Evolutionary conservation across 768 basidiomycete species (phyloP), one percentile per base, ranked within the genome.

Genomic region (Pulveroboletus ravenelii): DNA sequence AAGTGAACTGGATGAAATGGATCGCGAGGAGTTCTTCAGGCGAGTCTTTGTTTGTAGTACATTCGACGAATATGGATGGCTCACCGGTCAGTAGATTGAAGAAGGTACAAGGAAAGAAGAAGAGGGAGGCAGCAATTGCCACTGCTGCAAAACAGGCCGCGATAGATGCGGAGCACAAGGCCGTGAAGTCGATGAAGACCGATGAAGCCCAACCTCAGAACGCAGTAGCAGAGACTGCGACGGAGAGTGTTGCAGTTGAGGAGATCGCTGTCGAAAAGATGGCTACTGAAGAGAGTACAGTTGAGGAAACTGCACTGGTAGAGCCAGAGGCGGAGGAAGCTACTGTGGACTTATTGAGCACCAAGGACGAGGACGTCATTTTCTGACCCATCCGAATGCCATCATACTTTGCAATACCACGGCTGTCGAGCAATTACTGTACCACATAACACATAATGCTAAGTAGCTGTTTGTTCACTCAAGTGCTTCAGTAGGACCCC

Each of bases 1-100:
- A 63, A 95, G 93, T 51, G 96, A 99, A 66, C 73, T 99, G 54
- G 96, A 98, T 61, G 96, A 99, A 70, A 97, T 96, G 93, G 96
- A 99, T 70, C 81, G 93, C 55, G 90, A 93, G 64, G 90, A 93
- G 62, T 93, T 93, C 72, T 93, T 94, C 74, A 78, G 93, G 91
- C 85, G 36, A 39, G 77, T 60, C 35, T 39, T 31, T 4, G 30
- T 42, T 51, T 13, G 20, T 29, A 29, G 37, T 5, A 29, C 39
- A 40, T 39, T 17, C 25, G 10, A 25, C 29, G 35, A 36, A 40
- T 30, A 18, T 9, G 17, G 49, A 51, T 46, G 23, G 43, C 50
- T 57, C 25, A 52, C 39, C 9, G 3, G 29, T 45, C 45, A 44
- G 61, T 67, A 92, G 95, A 62, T 72, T 97, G 58, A 97, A 97